Evolutionary conservation across 441 rosid species (phyloP).

Genomic region (Corymbia citriodora): DNA sequence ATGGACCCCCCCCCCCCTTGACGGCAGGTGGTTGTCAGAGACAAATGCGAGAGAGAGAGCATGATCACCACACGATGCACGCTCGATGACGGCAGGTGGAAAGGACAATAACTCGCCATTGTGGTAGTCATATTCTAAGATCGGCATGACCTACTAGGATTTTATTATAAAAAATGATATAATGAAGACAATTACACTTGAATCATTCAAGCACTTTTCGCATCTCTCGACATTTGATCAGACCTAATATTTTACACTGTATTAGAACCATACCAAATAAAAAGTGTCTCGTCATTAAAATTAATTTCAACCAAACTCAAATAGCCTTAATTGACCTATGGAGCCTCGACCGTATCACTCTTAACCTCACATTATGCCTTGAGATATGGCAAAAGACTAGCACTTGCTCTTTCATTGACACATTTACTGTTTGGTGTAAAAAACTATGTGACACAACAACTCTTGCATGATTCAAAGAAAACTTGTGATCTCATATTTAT

Average conservation of each 20-base stretch:
- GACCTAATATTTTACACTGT: not conserved
- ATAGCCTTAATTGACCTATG: not conserved
- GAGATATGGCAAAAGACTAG: not conserved
- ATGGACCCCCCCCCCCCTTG: not conserved
- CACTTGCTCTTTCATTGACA: not conserved
- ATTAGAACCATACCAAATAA: too few species aligned
- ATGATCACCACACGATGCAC: not conserved
- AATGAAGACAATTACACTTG: not conserved
- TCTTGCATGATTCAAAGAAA: not conserved
- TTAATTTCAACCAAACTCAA: not conserved
- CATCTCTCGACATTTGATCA: not conserved
- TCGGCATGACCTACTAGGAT: not conserved
- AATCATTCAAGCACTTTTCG: not conserved
- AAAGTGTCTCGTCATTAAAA: not conserved
- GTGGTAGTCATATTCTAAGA: not conserved
- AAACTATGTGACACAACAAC: not conserved
- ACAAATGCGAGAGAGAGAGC: not conserved
- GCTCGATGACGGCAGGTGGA: not conserved
- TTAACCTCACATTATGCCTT: not conserved
- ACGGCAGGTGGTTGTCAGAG: not conserved
- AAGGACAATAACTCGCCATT: not conserved
- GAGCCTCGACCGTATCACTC: not conserved
- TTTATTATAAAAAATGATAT: not conserved
- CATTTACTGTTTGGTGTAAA: not conserved
- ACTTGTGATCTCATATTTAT: not conserved